Evolutionary conservation across 1,284 basidiomycete species (phyloP).

Genomic region (Sporisorium iseilematis-ciliati): DNA sequence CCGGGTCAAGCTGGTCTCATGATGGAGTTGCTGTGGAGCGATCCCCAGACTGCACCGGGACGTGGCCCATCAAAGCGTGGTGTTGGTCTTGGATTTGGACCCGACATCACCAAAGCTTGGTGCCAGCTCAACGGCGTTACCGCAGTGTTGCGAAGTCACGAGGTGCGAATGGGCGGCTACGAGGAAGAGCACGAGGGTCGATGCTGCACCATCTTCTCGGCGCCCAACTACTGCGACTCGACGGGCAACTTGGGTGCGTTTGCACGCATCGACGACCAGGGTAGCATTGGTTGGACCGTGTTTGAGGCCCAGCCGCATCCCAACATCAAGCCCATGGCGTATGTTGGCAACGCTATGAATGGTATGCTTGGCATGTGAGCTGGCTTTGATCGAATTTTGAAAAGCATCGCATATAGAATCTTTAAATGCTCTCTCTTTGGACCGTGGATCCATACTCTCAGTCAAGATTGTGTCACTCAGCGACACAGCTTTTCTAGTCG

Average conservation of each 20-base stretch:
- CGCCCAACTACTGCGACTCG: slow-evolving; percentile 68
- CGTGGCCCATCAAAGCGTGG: slow-evolving; percentile 96
- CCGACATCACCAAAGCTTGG: slow-evolving; percentile 76
- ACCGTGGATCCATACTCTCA: too few relatives aligned
- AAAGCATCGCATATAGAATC: slow-evolving; percentile 8
- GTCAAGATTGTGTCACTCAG: background rate
- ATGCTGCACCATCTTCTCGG: slow-evolving; percentile 81
- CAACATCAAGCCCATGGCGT: slow-evolving; percentile 92
- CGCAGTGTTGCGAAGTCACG: slow-evolving; percentile 93
- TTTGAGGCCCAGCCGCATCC: slow-evolving; percentile 90
- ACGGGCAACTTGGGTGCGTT: slow-evolving; percentile 73
- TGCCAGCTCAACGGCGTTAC: slow-evolving; percentile 88
- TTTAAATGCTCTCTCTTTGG: too few relatives aligned
- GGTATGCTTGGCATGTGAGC: slow-evolving; percentile 52
- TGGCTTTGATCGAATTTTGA: background rate
- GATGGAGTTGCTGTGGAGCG: slow-evolving; percentile 80
- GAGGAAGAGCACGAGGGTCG: slow-evolving; percentile 88
- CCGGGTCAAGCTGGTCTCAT: slow-evolving; percentile 95
- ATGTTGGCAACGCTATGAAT: slow-evolving; percentile 71
- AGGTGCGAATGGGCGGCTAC: slow-evolving; percentile 90
- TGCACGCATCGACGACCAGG: slow-evolving; percentile 78
- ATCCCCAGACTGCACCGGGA: slow-evolving; percentile 90
- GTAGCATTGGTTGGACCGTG: slow-evolving; percentile 79
- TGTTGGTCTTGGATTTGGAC: slow-evolving; percentile 94
- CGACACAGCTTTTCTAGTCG: background rate